phyloP scores from a whole-genome alignment of 345 rosid species.

The Fremontodendron californicum region DNA sequence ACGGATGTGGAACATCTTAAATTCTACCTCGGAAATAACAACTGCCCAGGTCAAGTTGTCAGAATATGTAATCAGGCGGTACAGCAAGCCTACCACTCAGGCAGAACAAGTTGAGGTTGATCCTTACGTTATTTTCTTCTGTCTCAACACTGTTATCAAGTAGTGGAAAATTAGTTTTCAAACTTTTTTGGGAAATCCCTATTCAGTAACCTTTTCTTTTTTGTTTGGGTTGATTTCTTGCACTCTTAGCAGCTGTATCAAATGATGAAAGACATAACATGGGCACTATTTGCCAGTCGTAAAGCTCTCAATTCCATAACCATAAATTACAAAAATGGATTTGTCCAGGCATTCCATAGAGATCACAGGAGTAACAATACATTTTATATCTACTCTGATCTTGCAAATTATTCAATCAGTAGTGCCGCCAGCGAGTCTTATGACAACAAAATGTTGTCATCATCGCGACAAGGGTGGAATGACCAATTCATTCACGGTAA shows the following conservation, averaged over 20 bases:
- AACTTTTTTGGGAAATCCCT: too few species aligned
- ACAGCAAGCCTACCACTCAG: conserved; percentile 61
- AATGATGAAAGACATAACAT: conserved; percentile 83
- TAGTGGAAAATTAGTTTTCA: too few species aligned
- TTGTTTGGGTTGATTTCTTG: conserved; percentile 7
- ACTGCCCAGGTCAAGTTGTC: conserved; percentile 92
- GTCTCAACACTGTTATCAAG: background rate
- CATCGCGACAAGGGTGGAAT: conserved; percentile 64
- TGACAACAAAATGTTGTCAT: conserved; percentile 31
- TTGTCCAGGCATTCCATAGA: conserved; percentile 97
- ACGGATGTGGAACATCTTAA: conserved; percentile 93
- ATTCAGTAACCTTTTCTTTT: background rate
- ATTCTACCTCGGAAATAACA: conserved; percentile 86
- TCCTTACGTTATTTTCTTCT: background rate
- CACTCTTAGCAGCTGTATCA: conserved; percentile 62
- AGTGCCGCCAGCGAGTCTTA: conserved; percentile 26
- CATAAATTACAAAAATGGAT: conserved; percentile 82
- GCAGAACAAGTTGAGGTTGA: conserved; percentile 88
- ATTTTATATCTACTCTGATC: conserved; percentile 85
- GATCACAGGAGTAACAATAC: conserved; percentile 84
- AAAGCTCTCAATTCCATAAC: conserved; percentile 92
- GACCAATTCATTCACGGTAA: conserved; percentile 68
- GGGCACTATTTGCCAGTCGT: conserved; percentile 91
- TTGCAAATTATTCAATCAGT: conserved; percentile 77
- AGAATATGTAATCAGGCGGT: conserved; percentile 66